Evolutionary conservation across 1,284 basidiomycete genomes (phyloP).

Genomic region (Fomitopsis pinicola): DNA sequence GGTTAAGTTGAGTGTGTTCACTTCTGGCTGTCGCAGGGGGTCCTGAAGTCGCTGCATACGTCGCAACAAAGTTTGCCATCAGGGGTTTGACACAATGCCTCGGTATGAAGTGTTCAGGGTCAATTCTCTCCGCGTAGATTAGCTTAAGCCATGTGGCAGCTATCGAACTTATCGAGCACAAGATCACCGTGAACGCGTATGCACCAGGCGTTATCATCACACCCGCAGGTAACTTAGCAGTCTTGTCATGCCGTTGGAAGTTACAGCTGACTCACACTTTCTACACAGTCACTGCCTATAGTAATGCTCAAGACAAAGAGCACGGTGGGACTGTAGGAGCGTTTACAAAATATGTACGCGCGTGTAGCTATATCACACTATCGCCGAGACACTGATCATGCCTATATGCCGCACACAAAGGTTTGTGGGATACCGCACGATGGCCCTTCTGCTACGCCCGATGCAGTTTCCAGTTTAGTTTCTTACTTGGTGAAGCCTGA

Average conservation of each 20-base stretch:
- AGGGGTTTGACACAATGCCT: not conserved
- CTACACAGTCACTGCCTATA: not conserved
- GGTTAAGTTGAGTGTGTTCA: too few species aligned
- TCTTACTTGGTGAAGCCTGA: not conserved
- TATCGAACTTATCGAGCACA: not conserved
- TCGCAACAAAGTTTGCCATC: not conserved
- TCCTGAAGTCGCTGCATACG: not conserved
- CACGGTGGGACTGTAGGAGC: not conserved
- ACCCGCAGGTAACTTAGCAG: not conserved
- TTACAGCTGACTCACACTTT: not conserved
- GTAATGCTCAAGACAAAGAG: not conserved
- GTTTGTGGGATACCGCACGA: not conserved
- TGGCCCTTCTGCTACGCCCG: not conserved
- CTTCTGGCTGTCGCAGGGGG: not conserved
- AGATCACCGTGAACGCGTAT: not conserved
- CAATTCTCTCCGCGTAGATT: not conserved
- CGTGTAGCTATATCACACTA: not conserved
- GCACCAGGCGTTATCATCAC: not conserved
- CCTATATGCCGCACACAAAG: not conserved
- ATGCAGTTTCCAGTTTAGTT: not conserved
- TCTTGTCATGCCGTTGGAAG: not conserved
- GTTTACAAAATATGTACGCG: not conserved
- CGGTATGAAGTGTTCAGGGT: not conserved
- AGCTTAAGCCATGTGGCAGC: not conserved
- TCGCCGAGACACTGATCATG: not conserved